Conservation (phyloP, 73 alveolate species). For the Loxodes magnus region DNA sequence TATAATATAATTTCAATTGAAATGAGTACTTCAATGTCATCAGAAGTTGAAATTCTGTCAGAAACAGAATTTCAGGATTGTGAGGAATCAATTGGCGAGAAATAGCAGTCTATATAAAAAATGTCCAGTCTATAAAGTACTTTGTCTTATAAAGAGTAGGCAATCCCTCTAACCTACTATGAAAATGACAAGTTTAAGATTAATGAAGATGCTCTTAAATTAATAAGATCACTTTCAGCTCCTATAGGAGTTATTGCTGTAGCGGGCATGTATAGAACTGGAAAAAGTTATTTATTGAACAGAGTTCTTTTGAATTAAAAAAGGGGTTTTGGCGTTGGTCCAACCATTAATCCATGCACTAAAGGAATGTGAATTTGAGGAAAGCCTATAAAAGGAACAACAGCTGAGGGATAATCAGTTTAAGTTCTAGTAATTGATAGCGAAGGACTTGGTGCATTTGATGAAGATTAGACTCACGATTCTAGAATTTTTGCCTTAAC, state of each 20-base stretch:
- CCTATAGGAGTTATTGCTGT: slow-evolving; percentile 92
- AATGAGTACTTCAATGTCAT: no score
- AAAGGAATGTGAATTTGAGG: slow-evolving; percentile 99
- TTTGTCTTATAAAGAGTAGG: no score
- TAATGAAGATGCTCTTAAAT: slow-evolving; percentile 61
- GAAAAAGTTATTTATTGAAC: slow-evolving; percentile 72
- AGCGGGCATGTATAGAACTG: slow-evolving; percentile 88
- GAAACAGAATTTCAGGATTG: no score
- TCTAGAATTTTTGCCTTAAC: slow-evolving; percentile 83
- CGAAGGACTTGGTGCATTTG: slow-evolving; percentile 92
- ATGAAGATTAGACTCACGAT: slow-evolving; percentile 93
- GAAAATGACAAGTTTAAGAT: no score
- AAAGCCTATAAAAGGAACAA: slow-evolving; percentile 63
- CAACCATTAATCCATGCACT: slow-evolving; percentile 88
- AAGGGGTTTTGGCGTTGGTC: slow-evolving; percentile 96
- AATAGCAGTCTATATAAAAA: no score
- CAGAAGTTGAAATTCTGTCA: no score
- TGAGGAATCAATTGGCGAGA: no score
- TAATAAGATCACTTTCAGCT: slow-evolving; percentile 47
- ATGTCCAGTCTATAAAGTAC: no score
- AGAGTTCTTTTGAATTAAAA: slow-evolving; percentile 67
- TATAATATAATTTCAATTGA: no score
- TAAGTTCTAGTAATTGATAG: slow-evolving; percentile 70
- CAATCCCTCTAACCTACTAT: no score
- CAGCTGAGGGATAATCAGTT: slow-evolving; percentile 28